Conservation (phyloP, 2,329 filamentous ascomycete genomes). For the Juglanconis sp. region DNA sequence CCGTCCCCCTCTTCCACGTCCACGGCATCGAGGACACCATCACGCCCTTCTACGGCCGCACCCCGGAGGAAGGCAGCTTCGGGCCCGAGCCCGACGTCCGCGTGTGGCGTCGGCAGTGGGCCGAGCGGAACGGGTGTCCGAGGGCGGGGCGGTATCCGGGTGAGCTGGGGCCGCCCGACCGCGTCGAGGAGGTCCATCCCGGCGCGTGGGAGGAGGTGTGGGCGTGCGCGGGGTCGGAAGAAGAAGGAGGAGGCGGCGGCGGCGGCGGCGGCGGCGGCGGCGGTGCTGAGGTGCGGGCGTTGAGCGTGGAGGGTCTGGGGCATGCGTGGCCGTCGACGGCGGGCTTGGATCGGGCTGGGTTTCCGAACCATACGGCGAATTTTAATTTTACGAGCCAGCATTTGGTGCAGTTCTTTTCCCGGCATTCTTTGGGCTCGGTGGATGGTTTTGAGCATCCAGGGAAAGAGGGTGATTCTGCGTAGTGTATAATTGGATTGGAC, state of each 20-base stretch:
- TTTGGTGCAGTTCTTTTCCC: slow-evolving; percentile 21
- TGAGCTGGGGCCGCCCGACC: slow-evolving; percentile 16
- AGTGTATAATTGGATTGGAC: neutral
- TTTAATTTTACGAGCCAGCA: slow-evolving; percentile 22
- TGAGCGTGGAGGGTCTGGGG: slow-evolving; percentile 20
- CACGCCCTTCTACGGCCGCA: slow-evolving; percentile 19
- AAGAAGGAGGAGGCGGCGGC: too few species aligned
- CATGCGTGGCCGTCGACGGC: slow-evolving; percentile 21
- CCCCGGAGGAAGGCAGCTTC: slow-evolving; percentile 14
- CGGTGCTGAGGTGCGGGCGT: slow-evolving; percentile 19
- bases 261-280: too few species aligned
- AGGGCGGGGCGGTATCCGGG: slow-evolving; percentile 12
- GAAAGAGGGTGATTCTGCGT: neutral
- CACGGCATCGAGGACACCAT: slow-evolving; percentile 20
- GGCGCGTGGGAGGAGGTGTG: slow-evolving; percentile 21
- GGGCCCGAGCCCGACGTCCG: slow-evolving; percentile 20
- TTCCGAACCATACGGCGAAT: slow-evolving; percentile 19
- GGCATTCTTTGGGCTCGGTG: slow-evolving; percentile 14
- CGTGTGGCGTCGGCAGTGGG: slow-evolving; percentile 20
- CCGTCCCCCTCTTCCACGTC: slow-evolving; percentile 19
- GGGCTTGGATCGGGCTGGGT: slow-evolving; percentile 17
- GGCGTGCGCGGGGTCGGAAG: slow-evolving; percentile 8
- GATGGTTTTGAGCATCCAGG: neutral
- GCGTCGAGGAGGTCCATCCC: slow-evolving; percentile 16
- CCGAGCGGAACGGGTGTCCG: slow-evolving; percentile 19